Conservation (phyloP, 192 early-diverging fungal genomes). For the Lobulomyces angularis region DNA sequence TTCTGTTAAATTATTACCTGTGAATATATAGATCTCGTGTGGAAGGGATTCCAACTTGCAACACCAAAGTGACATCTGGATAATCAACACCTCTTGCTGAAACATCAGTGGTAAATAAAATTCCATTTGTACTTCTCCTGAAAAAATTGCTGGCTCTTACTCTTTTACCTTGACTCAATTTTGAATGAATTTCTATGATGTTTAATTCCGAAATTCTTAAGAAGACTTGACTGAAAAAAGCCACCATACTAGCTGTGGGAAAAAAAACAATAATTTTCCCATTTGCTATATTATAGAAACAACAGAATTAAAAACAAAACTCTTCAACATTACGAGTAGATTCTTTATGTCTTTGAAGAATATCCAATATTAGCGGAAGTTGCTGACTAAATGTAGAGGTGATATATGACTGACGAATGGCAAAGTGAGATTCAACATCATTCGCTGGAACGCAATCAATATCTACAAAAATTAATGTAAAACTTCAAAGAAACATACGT, state of each 20-base stretch:
- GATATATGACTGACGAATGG: conserved; percentile 68
- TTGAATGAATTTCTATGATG: too few species aligned
- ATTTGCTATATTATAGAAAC: too few species aligned
- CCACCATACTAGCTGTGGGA: conserved; percentile 64
- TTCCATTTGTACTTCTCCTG: conserved; percentile 43
- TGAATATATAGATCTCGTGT: conserved; percentile 86
- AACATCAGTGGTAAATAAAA: conserved; percentile 90
- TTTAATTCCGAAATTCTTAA: conserved; percentile 23
- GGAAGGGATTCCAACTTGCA: conserved; percentile 79
- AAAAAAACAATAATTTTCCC: conserved; percentile 85
- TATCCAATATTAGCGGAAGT: conserved; percentile 43
- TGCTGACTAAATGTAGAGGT: conserved; percentile 50
- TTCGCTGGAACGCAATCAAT: conserved; percentile 78
- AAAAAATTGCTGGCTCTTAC: conserved; percentile 61
- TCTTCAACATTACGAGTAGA: too few species aligned
- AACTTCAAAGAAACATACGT: too few species aligned
- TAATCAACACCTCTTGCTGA: conserved; percentile 97
- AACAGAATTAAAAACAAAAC: too few species aligned
- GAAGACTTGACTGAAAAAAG: conserved; percentile 52
- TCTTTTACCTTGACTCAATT: conserved; percentile 60
- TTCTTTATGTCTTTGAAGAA: conserved; percentile 50
- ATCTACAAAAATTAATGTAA: too few species aligned
- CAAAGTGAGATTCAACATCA: conserved; percentile 68
- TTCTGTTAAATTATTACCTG: too few species aligned
- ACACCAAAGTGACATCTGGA: conserved; percentile 78